These are phyloP conservation scores for Cryptosporidium canis DNA, from an alignment of 169 alveolate species.

Conservation along the genomic window DNA sequence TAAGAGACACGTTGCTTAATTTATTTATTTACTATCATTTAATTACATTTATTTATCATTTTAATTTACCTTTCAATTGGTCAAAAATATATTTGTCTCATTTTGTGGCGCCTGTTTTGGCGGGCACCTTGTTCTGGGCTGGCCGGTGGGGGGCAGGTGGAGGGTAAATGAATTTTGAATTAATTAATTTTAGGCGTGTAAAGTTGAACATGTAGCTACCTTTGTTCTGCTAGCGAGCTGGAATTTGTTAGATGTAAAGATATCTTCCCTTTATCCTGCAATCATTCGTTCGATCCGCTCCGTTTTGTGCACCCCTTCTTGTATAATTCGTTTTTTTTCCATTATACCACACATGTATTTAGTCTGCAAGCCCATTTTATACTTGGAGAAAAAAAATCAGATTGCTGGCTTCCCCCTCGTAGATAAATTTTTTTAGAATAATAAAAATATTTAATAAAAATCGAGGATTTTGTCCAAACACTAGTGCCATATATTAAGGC, in stretches of 20 bases:
- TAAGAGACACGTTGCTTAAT: not conserved
- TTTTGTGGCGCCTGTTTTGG: not conserved
- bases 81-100: not conserved
- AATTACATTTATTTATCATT: not conserved
- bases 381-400: not conserved
- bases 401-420: not conserved
- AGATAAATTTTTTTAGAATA: not conserved
- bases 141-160: not conserved
- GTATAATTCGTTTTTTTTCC: not conserved
- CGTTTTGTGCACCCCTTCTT: not conserved
- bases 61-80: not conserved
- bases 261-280: not conserved
- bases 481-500: no score
- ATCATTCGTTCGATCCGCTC: no score
- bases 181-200: not conserved
- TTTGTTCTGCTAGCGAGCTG: not conserved
- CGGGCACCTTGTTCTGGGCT: not conserved
- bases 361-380: no score
- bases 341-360: not conserved
- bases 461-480: not conserved
- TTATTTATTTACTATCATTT: not conserved
- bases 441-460: not conserved
- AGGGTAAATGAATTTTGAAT: not conserved
- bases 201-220: not conserved
- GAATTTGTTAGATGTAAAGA: not conserved